Base-by-base conservation (phyloP, 148 eudicot species). In the Salicornia ramosissima region DNA sequence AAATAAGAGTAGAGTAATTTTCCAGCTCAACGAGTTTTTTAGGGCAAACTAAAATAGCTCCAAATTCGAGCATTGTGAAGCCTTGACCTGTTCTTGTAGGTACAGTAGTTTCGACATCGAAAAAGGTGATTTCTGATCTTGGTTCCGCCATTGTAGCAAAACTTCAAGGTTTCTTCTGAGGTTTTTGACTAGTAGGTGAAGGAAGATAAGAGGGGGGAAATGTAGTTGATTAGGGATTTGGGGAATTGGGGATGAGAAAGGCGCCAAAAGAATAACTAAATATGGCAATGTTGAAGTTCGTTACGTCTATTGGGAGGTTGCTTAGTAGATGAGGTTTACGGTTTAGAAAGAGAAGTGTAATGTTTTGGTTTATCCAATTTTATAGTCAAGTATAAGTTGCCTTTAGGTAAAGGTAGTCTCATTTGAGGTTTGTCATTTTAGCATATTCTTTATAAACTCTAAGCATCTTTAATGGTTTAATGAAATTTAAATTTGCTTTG, bases 101-200 rank as follows among this genome's bases (percentile, higher is more conserved):
- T 0, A 94, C 72, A 0, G 92, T 94, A 0, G 98, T 94, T 75
- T 94, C 98, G 54, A 94, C 74, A 52, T 94, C 98, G 84, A 94
- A 94, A 71, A 94, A 94, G 0, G 73, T 89, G 42, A 94, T 87
- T 74, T 88, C 95, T 7, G 90, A 74, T 19, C 80, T 68, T 21
- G 86, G 16, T 39, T 71, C 67, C 45, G 63, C 72, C 80, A 77
- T 77, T 72, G 43, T 4, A 61, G 36, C 34, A 19, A 15, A 18
- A 11, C 25, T 39, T 64, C 10, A 36, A 50, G 19, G 12, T 63
- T 52, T 33, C 39, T 39, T 45, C 30, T 7, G n/a, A 12, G 49
- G 28, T 33, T 34, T 45, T 18, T 24, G 0, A n/a, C n/a, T n/a
- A 9, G 64, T 6, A 22, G 7, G 10, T 13, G 12, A 18, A 24